These are phyloP conservation scores for Persicaria maculosa DNA, from an alignment of 148 eudicot species.

Conservation along the genomic window DNA sequence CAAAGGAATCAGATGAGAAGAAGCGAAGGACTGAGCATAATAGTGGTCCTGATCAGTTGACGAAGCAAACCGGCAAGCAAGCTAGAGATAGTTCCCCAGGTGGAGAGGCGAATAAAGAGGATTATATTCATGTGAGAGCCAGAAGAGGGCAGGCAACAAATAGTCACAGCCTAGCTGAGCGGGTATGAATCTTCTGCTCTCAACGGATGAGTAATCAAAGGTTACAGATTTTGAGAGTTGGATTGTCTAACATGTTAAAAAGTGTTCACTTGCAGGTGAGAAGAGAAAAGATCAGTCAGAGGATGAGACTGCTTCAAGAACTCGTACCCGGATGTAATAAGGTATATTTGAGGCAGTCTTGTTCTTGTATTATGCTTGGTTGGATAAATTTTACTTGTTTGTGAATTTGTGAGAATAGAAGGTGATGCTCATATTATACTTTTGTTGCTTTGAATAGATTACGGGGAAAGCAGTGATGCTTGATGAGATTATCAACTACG, in stretches of 20 bases:
- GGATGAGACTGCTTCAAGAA: slow-evolving; percentile 96
- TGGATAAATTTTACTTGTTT: background rate
- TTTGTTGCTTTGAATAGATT: slow-evolving; percentile 35
- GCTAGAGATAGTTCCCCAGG: slow-evolving; percentile 42
- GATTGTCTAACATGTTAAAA: background rate
- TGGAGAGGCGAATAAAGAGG: slow-evolving; percentile 55
- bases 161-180: slow-evolving; percentile 96
- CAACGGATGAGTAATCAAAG: slow-evolving; percentile 50
- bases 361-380: background rate
- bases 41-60: slow-evolving; percentile 21
- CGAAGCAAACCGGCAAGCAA: slow-evolving; percentile 59
- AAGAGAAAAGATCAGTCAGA: slow-evolving; percentile 85
- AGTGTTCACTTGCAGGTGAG: slow-evolving; percentile 45
- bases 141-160: slow-evolving; percentile 96
- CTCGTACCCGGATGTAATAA: slow-evolving; percentile 95
- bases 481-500: slow-evolving; percentile 92
- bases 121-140: slow-evolving; percentile 91
- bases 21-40: slow-evolving; percentile 45
- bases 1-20: slow-evolving; percentile 48
- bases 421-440: background rate
- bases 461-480: slow-evolving; percentile 97
- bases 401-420: background rate
- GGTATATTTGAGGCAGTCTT: slow-evolving; percentile 28
- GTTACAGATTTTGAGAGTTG: slow-evolving; percentile 19
- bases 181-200: slow-evolving; percentile 41